Evolutionary conservation across 257 asterid genomes (phyloP).

Genomic region (Thymus quinquecostatus): DNA sequence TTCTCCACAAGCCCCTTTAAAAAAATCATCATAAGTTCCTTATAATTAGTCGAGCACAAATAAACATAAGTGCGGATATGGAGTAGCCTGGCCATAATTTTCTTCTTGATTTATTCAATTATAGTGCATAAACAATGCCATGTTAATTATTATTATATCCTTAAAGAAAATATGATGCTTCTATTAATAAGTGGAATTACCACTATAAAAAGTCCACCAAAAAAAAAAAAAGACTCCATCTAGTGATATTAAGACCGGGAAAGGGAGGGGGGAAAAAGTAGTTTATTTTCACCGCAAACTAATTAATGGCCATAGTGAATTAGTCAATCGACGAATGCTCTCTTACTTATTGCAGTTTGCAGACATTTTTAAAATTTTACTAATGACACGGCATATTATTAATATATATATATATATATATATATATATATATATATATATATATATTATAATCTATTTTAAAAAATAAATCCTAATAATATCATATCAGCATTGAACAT

Average conservation of each 20-base stretch:
- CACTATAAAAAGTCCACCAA: neutral
- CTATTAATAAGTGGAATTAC: conserved; percentile 5
- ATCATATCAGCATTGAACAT: no score
- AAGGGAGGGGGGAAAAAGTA: neutral
- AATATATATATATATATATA: no score
- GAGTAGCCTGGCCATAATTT: neutral
- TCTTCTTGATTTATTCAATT: neutral
- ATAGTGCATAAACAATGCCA: neutral
- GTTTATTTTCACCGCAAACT: neutral
- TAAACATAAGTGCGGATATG: neutral
- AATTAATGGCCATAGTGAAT: no score
- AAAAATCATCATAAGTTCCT: no score
- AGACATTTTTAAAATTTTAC: no score
- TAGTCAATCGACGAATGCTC: no score
- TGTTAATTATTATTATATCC: neutral
- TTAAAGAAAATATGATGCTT: neutral
- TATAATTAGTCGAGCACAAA: neutral
- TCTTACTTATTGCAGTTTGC: no score
- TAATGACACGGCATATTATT: no score
- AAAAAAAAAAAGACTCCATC: neutral
- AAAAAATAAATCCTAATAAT: no score
- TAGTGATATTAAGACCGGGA: neutral
- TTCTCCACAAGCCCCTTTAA: no score
- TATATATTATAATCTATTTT: no score
- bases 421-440: no score